Evolutionary conservation across 129 eudicot species (phyloP).

Genomic region (Escallonia rubra): DNA sequence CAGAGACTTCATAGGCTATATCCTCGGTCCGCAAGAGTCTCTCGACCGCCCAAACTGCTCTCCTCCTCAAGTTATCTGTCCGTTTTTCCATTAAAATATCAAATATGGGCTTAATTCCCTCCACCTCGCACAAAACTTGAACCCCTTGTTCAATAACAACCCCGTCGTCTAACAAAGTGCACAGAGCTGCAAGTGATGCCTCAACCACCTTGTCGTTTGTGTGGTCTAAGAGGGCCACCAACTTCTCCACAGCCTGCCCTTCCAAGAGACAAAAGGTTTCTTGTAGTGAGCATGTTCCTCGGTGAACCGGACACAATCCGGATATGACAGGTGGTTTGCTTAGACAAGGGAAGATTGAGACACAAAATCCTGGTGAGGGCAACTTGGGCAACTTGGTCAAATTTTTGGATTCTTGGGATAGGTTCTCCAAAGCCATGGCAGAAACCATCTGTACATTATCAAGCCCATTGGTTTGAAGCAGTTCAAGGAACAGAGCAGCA

Average conservation of each 20-base stretch:
- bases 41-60: slow-evolving; percentile 89
- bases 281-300: slow-evolving; percentile 51
- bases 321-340: slow-evolving; percentile 61
- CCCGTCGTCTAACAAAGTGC: slow-evolving; percentile 78
- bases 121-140: slow-evolving; percentile 44
- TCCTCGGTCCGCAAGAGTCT: slow-evolving; percentile 62
- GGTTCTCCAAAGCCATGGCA: slow-evolving; percentile 69
- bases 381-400: slow-evolving; percentile 53
- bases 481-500: slow-evolving; percentile 46
- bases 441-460: slow-evolving; percentile 85
- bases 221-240: slow-evolving; percentile 82
- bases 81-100: slow-evolving; percentile 71
- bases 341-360: slow-evolving; percentile 58
- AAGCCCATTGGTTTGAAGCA: slow-evolving; percentile 68
- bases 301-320: slow-evolving; percentile 72
- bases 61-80: slow-evolving; percentile 50
- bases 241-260: slow-evolving; percentile 70
- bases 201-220: slow-evolving; percentile 74
- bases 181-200: slow-evolving; percentile 85
- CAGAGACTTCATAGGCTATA: slow-evolving; percentile 60
- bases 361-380: slow-evolving; percentile 57
- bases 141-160: slow-evolving; percentile 76
- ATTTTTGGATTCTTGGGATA: slow-evolving; percentile 56
- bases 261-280: slow-evolving; percentile 86
- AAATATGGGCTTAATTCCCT: slow-evolving; percentile 66